Evolutionary conservation across 2,329 filamentous ascomycete species (phyloP).

Genomic region (Trichoderma sp.): DNA sequence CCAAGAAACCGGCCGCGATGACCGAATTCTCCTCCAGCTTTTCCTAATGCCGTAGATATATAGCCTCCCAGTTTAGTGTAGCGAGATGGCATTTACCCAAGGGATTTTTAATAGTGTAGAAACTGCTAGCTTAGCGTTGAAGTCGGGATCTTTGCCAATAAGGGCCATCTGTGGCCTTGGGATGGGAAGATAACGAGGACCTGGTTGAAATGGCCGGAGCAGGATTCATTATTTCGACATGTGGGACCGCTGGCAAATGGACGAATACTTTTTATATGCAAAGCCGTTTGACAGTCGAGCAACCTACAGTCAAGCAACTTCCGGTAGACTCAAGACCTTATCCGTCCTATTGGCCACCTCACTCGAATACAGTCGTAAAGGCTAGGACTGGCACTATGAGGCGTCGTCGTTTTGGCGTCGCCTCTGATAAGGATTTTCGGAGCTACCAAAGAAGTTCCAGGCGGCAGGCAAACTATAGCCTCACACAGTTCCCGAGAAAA

Average conservation of each 20-base stretch:
- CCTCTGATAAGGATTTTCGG: not conserved
- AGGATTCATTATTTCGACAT: not conserved
- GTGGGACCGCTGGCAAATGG: not conserved
- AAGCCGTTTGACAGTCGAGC: too few relatives aligned
- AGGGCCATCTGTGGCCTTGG: not conserved
- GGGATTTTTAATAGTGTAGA: too few relatives aligned
- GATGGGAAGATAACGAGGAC: not conserved
- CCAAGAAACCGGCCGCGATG: not conserved
- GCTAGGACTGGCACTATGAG: not conserved
- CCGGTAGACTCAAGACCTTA: not conserved
- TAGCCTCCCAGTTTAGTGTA: not conserved
- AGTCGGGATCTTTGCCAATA: not conserved
- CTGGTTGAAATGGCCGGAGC: not conserved
- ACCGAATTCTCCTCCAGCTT: not conserved
- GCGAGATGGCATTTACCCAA: not conserved
- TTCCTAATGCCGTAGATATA: not conserved
- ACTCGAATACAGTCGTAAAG: not conserved
- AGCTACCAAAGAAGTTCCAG: not conserved
- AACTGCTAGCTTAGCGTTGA: not conserved
- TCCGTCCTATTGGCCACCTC: not conserved
- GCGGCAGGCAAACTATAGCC: not conserved
- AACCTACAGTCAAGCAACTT: not conserved
- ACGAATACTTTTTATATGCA: not conserved
- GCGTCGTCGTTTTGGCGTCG: not conserved
- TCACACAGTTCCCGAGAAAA: not conserved